Conservation (phyloP, 202 grass and related monocot genomes). For the Carex arenaria region DNA sequence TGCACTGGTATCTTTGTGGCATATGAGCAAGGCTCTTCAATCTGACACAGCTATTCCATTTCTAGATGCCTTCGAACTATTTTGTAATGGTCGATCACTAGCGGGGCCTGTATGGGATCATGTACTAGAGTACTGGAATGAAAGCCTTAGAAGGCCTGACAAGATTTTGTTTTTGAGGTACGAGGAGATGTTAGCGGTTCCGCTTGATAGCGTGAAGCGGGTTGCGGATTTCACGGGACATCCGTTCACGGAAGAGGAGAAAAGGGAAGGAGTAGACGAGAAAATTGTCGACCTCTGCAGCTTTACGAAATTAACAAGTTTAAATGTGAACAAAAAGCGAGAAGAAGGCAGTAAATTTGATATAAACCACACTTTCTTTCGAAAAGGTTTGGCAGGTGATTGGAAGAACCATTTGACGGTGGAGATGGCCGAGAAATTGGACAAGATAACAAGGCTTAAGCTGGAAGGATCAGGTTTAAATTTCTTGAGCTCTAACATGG, state of each 20-base stretch:
- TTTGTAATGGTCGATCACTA: background rate
- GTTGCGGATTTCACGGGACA: slow-evolving; percentile 25
- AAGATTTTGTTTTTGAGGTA: slow-evolving; percentile 41
- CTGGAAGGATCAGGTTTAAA: slow-evolving; percentile 26
- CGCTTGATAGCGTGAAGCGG: background rate
- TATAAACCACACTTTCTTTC: slow-evolving; percentile 24
- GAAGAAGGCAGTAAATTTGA: background rate
- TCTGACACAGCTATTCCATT: background rate
- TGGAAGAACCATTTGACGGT: slow-evolving; percentile 34
- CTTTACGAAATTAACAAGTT: slow-evolving; percentile 9
- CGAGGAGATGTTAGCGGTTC: slow-evolving; percentile 25
- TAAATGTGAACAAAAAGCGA: background rate
- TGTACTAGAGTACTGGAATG: slow-evolving; percentile 25
- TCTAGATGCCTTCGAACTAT: slow-evolving; percentile 13
- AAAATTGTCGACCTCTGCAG: slow-evolving; percentile 30
- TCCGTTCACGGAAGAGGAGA: slow-evolving; percentile 15
- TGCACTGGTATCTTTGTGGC: slow-evolving; percentile 15
- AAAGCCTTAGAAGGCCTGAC: background rate
- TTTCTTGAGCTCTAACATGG: background rate
- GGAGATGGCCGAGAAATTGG: slow-evolving; percentile 34
- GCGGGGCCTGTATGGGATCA: slow-evolving; percentile 26
- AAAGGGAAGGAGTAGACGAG: slow-evolving; percentile 3
- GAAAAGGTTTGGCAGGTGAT: slow-evolving; percentile 27
- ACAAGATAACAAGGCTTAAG: slow-evolving; percentile 26
- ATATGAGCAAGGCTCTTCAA: background rate